Percentiles rank a stretch among this genome's conserved stretches.
Evolutionary conservation across 495 filamentous ascomycete genomes (phyloP).

Genomic region (Penicillium cataractarum): DNA sequence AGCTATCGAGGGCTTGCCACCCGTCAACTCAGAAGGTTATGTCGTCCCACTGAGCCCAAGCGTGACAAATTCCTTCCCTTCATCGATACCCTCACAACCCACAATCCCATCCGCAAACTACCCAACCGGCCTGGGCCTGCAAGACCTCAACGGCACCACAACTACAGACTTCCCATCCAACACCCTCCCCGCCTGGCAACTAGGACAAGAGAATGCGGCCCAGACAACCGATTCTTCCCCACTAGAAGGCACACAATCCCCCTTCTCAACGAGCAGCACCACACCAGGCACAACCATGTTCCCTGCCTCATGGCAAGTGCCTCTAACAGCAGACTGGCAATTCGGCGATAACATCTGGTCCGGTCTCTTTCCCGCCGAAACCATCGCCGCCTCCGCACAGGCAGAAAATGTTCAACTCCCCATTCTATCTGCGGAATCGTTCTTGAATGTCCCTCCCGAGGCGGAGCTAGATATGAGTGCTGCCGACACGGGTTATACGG

Average conservation of each 20-base stretch:
- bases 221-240: constrained; percentile 13
- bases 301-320: constrained; percentile 45
- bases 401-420: constrained; percentile 16
- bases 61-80: constrained; percentile 6
- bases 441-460: constrained; percentile 14
- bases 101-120: constrained; percentile 14
- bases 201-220: constrained; percentile 18
- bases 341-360: constrained; percentile 36
- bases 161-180: constrained; percentile 8
- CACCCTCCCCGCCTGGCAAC: constrained; percentile 13
- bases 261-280: constrained; percentile 28
- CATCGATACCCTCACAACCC: constrained; percentile 13
- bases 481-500: not conserved
- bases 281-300: constrained; percentile 21
- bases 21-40: constrained; percentile 45
- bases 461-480: not conserved
- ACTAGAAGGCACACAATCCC: constrained; percentile 27
- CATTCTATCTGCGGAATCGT: constrained; percentile 28
- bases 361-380: constrained; percentile 32
- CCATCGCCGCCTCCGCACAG: constrained; percentile 9
- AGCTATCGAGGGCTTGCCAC: constrained; percentile 40
- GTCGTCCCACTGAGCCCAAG: constrained; percentile 40
- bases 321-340: constrained; percentile 43
- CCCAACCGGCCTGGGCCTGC: constrained; percentile 10
- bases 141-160: constrained; percentile 6